Conservation (phyloP, 2,329 filamentous ascomycete species). For the Celoporthe dispersa region DNA sequence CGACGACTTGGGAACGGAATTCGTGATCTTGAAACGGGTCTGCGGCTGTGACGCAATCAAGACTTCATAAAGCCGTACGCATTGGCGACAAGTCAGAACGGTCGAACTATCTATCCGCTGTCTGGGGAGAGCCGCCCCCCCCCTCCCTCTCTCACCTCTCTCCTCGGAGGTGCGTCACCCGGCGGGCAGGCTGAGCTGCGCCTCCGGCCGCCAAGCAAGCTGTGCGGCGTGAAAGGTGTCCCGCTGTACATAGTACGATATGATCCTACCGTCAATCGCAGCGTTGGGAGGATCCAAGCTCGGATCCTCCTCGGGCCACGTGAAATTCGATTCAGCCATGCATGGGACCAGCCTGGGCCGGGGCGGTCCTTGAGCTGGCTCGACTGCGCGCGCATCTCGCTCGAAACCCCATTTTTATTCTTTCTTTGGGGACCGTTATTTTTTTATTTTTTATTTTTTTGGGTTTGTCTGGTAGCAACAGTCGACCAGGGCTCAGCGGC, state of each 20-base stretch:
- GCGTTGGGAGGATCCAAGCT: background rate
- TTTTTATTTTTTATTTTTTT: no score
- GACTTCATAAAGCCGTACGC: background rate
- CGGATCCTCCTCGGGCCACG: slow-evolving; percentile 12
- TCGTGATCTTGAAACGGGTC: no score
- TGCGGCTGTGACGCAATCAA: background rate
- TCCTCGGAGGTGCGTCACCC: background rate
- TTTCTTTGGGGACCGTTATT: background rate
- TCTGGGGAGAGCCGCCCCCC: no score
- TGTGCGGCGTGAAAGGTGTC: background rate
- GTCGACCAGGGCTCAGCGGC: background rate
- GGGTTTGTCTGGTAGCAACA: background rate
- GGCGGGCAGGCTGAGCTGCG: background rate
- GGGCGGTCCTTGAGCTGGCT: background rate
- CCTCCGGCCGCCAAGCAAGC: background rate
- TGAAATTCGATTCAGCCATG: slow-evolving; percentile 1
- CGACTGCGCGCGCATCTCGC: background rate
- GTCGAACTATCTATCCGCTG: slow-evolving; percentile 1
- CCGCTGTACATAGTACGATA: background rate
- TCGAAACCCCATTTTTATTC: background rate
- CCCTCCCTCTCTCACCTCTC: no score
- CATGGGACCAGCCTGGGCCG: background rate
- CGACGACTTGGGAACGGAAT: no score
- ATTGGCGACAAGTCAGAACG: background rate
- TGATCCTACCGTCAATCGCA: background rate